A percentile compares a stretch with the other conserved stretches of the same genome.
Evolutionary conservation across 2,329 filamentous ascomycete species (phyloP).

Genomic region (Bipolaris cookei): DNA sequence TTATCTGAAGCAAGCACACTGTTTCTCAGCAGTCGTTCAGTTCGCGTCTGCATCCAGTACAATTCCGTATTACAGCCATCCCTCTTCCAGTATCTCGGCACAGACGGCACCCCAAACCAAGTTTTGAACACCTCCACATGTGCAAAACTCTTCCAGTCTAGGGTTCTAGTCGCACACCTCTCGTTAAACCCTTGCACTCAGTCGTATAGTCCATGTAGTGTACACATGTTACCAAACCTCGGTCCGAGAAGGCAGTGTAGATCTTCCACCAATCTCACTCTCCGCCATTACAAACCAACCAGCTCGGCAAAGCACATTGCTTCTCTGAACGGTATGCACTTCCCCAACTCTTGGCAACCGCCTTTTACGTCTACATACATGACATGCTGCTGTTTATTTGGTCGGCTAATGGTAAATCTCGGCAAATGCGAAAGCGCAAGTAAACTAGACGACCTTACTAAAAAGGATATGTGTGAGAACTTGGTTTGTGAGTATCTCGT

Average conservation of each 20-base stretch:
- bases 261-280: conserved; percentile 16
- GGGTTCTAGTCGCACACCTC: not conserved
- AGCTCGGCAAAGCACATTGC: not conserved
- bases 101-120: not conserved
- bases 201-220: not conserved
- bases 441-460: no score
- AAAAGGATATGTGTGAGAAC: no score
- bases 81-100: not conserved
- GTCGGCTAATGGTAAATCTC: conserved; percentile 11
- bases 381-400: no score
- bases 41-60: not conserved
- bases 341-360: not conserved
- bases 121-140: not conserved
- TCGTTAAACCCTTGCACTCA: not conserved
- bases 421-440: not conserved
- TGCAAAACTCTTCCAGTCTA: not conserved
- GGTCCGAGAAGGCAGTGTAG: conserved; percentile 3
- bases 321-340: no score
- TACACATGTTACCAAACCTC: conserved; percentile 1
- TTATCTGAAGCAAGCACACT: not conserved
- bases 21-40: no score
- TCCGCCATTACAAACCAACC: not conserved
- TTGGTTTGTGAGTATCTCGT: no score
- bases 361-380: no score
- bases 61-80: not conserved